Evolutionary conservation across 257 asterid genomes (phyloP), one percentile per base, ranked within the genome.

Genomic region (Avicennia marina): DNA sequence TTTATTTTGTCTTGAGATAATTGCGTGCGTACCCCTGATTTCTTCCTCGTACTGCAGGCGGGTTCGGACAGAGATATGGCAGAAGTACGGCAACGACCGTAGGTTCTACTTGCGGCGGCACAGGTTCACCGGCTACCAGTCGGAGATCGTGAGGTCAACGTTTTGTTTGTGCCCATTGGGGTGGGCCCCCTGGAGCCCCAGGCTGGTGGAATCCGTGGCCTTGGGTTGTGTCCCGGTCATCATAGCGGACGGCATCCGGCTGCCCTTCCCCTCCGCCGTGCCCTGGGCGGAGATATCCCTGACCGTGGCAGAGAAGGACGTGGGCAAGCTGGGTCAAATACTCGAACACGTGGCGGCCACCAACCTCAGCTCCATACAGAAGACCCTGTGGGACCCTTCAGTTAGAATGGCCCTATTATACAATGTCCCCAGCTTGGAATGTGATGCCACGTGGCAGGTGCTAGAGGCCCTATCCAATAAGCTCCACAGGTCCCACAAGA

Each of bases 121-220:
- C 8, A 68, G 95, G 11, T 78, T 82, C 50, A 68, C 78, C 65
- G 95, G 89, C 56, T 89, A 80, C 77, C 90, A 84, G 47, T 87
- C 87, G 4, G 98, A 90, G 64, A 90, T 90, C 0, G 73, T 64
- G 4, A 80, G 93, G 2, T 81, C 98, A n/a, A 81, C 68, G 31
- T 90, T 87, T 58, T 90, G 98, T 48, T 56, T 90, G 17, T 84
- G 95, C 9, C 97, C 97, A 0, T 48, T 90, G 32, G 97, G 97
- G 8, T 90, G 97, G 97, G 97, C 97, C 29, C 97, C 96, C 0
- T 90, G 97, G 97, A 86, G 97, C 65, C 96, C 97, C 0, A 57
- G 97, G 57, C 66, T 90, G 1, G 96, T 90, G 0, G 97, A 86
- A 40, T 86, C 95, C 3, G 93, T 86, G 16, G 93, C 76, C 8